These are phyloP conservation scores for Elaeagnus macrophylla DNA, from an alignment of 306 rosid species.

Conservation along the genomic window DNA sequence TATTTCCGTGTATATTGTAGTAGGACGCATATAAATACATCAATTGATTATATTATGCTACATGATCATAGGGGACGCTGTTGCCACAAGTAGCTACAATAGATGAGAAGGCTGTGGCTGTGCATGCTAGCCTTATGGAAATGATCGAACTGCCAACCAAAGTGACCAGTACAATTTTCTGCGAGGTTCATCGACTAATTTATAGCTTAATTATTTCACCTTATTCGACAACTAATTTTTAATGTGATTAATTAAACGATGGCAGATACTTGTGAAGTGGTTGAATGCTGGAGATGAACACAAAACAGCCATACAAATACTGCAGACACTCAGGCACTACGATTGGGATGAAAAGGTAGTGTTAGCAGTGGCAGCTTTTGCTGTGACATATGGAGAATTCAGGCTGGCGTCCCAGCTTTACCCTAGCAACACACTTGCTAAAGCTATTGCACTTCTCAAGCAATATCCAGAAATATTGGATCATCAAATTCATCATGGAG, in stretches of 20 bases:
- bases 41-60: too few species aligned
- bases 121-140: constrained; percentile 24
- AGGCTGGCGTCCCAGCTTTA: constrained; percentile 41
- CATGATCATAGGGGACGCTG: too few species aligned
- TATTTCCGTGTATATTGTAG: too few species aligned
- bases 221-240: too few species aligned
- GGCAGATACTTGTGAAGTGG: constrained; percentile 46
- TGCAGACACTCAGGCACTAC: constrained; percentile 36
- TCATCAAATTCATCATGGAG: constrained; percentile 4
- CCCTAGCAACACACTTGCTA: constrained; percentile 43
- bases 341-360: constrained; percentile 65
- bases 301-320: constrained; percentile 43
- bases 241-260: background rate
- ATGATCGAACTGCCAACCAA: constrained; percentile 29
- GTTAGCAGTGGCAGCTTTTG: constrained; percentile 51
- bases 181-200: constrained; percentile 38
- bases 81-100: background rate
- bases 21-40: too few species aligned
- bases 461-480: constrained; percentile 41
- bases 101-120: constrained; percentile 22
- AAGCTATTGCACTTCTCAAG: constrained; percentile 37
- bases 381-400: constrained; percentile 48
- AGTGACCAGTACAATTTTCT: constrained; percentile 36
- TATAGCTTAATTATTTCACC: too few species aligned
- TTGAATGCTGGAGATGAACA: constrained; percentile 42